Evolutionary conservation across 805 yeast genomes (phyloP).

Genomic region (Metschnikowia lochheadii): DNA sequence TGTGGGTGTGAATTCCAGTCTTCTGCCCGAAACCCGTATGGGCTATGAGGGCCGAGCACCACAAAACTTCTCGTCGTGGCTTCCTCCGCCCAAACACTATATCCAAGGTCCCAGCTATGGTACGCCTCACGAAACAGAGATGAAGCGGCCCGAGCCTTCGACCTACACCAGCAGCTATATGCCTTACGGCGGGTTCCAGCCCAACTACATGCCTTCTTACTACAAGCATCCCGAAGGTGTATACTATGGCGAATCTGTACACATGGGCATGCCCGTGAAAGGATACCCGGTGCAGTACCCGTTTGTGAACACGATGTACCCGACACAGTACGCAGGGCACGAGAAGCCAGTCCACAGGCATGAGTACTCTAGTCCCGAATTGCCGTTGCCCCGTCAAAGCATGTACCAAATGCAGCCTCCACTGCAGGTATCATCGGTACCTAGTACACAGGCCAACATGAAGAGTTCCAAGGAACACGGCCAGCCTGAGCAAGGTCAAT

Average conservation of each 20-base stretch:
- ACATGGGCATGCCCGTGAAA: constrained; percentile 2
- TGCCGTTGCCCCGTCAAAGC: neutral
- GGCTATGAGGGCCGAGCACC: neutral
- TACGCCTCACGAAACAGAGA: neutral
- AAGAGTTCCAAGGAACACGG: neutral
- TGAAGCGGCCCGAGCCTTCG: constrained; percentile 1
- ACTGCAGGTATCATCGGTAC: neutral
- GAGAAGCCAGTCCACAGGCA: neutral
- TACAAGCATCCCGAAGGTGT: constrained; percentile 3
- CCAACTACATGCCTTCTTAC: constrained; percentile 2
- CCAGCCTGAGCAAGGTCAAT: neutral
- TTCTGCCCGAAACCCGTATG: neutral
- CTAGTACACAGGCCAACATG: neutral
- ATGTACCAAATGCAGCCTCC: neutral
- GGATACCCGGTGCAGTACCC: constrained; percentile 5
- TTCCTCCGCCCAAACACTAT: constrained; percentile 4
- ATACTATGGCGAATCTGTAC: constrained; percentile 5
- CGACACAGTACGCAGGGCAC: neutral
- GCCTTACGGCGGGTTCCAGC: constrained; percentile 4
- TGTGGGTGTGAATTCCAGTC: neutral
- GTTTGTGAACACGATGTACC: constrained; percentile 5
- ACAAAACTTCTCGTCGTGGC: neutral
- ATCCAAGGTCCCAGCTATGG: constrained; percentile 1
- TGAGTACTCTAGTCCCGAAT: neutral
- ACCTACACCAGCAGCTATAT: neutral